Evolutionary conservation across 148 eudicot genomes (phyloP).

Genomic region (Cornus controversa): DNA sequence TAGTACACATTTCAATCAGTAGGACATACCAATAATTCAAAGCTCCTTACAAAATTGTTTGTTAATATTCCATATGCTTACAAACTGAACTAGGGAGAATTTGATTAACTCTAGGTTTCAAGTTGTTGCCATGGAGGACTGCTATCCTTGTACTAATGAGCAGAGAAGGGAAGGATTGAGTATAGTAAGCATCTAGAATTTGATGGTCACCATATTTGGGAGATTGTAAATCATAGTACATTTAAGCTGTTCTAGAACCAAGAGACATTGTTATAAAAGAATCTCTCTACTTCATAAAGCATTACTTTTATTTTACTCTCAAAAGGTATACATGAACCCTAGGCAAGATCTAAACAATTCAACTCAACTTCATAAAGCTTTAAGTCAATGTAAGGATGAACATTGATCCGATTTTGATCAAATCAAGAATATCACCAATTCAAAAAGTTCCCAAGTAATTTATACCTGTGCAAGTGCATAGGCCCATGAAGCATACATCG

Average conservation of each 20-base stretch:
- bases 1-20: not conserved
- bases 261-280: no score
- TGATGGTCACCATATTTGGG: not conserved
- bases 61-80: not conserved
- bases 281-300: not conserved
- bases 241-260: not conserved
- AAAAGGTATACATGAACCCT: no score
- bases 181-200: not conserved
- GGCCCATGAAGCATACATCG: slow-evolving; percentile 81
- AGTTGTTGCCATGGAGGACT: not conserved
- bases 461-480: slow-evolving; percentile 84
- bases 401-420: not conserved
- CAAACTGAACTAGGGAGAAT: not conserved
- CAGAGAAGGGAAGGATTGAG: not conserved
- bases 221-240: not conserved
- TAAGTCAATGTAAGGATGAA: not conserved
- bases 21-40: no score
- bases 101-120: not conserved
- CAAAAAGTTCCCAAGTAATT: not conserved
- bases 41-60: not conserved
- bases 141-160: not conserved
- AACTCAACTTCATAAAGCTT: not conserved
- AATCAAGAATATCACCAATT: not conserved
- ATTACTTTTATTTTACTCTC: no score
- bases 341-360: no score